A percentile compares a stretch with the other conserved stretches of the same genome.
Conservation (phyloP, 331 rosid species). For the Rhamnella rubrinervis region DNA sequence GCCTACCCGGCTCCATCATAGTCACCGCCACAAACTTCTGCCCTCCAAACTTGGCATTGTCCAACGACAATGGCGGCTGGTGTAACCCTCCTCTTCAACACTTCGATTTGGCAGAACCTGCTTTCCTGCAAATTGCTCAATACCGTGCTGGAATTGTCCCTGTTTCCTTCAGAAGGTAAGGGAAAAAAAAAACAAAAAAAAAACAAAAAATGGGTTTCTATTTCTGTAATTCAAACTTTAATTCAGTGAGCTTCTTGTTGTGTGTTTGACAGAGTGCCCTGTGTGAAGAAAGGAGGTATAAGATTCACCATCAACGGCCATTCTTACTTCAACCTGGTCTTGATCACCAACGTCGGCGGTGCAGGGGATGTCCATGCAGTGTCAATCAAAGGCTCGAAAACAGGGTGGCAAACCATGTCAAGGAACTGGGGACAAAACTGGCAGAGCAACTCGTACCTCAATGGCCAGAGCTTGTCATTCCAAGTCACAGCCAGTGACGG, state of each 20-base stretch:
- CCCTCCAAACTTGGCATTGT: constrained; percentile 64
- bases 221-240: no score
- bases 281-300: constrained; percentile 78
- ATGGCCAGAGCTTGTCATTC: constrained; percentile 68
- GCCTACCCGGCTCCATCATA: constrained; percentile 58
- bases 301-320: constrained; percentile 82
- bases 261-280: constrained; percentile 49
- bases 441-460: constrained; percentile 78
- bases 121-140: constrained; percentile 75
- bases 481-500: constrained; percentile 83
- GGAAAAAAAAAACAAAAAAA: not conserved
- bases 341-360: constrained; percentile 73
- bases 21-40: constrained; percentile 84
- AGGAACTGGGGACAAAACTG: constrained; percentile 92
- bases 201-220: not conserved
- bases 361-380: constrained; percentile 73
- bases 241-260: not conserved
- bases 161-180: constrained; percentile 66
- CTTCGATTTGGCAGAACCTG: constrained; percentile 81
- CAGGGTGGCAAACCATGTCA: constrained; percentile 75
- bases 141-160: constrained; percentile 86
- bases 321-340: constrained; percentile 84
- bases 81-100: constrained; percentile 84
- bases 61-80: constrained; percentile 86
- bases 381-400: constrained; percentile 77